Base-by-base conservation (phyloP, 176 grass and related monocot species). In the Bonia amplexicaulis region DNA sequence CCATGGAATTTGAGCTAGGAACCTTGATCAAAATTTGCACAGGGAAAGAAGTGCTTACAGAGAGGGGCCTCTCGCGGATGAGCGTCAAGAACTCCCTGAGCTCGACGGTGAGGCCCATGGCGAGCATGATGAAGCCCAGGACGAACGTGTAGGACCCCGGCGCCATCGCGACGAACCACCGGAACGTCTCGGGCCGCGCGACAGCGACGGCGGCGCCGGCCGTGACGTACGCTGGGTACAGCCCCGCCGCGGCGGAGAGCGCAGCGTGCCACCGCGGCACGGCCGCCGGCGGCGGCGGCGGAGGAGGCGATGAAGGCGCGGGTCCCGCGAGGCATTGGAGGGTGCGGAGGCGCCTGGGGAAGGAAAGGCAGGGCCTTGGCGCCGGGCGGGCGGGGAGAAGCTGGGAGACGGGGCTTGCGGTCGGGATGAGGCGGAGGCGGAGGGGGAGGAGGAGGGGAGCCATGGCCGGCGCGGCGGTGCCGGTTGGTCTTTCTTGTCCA, bases 91-190 rank as follows among this genome's bases (percentile, higher is more conserved):
- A 75, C 53, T 93, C 94, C 69, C 65, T 74, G 66, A 93, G 91
- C 60, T 79, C 82, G 71, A 97, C 82, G 3, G 94, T 90, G 47
- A 97, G 77, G 51, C 94, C 94, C 94, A 90, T 97, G 89, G 87
- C 85, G 81, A 97, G 69, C 94, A 97, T 97, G 73, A 97, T 92
- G 63, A 97, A 61, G n/a, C 87, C 94, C 25, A 97, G 84, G 53
- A 89, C 54, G 65, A 42, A 83, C 73, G 85, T 96, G 85, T 96
- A 96, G 12, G 91, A 97, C 41, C 84, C 87, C 20, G 91, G 94
- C 37, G 84, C 81, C 68, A 85, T 75, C 27, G 74, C 47, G 22
- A 90, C 91, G 47, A 97, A 92, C 89, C 91, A 93, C 51, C 81
- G 45, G 85, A 92, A 97, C 41, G 94, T 61, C 17, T 76, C 88